Evolutionary conservation across 1,284 basidiomycete genomes (phyloP).

Genomic region (Ustilago nuda): DNA sequence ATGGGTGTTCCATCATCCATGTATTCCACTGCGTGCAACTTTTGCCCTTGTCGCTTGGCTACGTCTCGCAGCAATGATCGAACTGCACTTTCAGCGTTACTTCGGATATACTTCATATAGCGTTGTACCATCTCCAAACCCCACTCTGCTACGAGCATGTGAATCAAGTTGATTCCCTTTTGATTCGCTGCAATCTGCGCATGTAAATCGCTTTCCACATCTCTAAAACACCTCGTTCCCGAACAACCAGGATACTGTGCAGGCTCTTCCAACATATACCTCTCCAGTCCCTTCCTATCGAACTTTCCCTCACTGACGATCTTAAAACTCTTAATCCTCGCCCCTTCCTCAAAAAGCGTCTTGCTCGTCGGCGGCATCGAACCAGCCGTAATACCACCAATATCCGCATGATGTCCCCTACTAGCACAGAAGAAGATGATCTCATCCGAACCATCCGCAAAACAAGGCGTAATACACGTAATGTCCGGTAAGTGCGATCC

Average conservation of each 20-base stretch:
- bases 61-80: constrained; percentile 84
- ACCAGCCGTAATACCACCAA: constrained; percentile 78
- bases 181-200: constrained; percentile 97
- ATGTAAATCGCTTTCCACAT: constrained; percentile 91
- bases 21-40: constrained; percentile 77
- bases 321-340: constrained; percentile 91
- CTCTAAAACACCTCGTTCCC: constrained; percentile 74
- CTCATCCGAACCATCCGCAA: constrained; percentile 74
- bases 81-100: constrained; percentile 90
- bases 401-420: constrained; percentile 79
- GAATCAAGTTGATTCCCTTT: constrained; percentile 76
- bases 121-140: constrained; percentile 83
- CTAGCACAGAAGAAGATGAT: constrained; percentile 94
- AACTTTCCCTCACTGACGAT: constrained; percentile 86
- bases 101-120: constrained; percentile 75
- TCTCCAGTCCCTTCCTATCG: constrained; percentile 79
- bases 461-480: constrained; percentile 89
- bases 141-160: constrained; percentile 84
- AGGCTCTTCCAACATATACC: constrained; percentile 87
- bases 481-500: constrained; percentile 79
- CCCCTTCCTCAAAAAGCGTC: constrained; percentile 92
- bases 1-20: constrained; percentile 74
- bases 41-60: constrained; percentile 75
- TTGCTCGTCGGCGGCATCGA: constrained; percentile 95
- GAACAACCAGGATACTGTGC: constrained; percentile 75